phyloP scores from a whole-genome alignment of 345 rosid species.

The Corymbia maculata region DNA sequence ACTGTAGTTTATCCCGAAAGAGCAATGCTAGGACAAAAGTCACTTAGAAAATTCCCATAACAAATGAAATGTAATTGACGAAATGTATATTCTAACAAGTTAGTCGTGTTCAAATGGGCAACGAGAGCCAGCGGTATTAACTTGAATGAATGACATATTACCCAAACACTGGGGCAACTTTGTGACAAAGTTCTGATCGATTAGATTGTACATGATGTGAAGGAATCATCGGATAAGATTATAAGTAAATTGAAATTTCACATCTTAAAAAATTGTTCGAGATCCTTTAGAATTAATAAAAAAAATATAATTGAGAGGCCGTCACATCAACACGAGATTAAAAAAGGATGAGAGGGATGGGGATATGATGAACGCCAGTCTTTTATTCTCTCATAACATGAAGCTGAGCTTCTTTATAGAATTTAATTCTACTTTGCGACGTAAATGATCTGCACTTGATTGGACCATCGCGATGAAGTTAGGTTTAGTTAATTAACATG shows the following conservation, averaged over 20 bases:
- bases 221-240: not conserved
- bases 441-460: not conserved
- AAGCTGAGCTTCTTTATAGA: not conserved
- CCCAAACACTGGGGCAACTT: rapidly evolving
- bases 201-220: not conserved
- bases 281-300: not conserved
- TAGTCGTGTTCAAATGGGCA: not conserved
- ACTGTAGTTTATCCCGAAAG: not conserved
- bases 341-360: not conserved
- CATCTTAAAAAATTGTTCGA: not conserved
- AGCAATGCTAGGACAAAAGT: not conserved
- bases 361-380: not conserved
- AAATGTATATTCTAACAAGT: not conserved
- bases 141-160: not conserved
- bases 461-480: not conserved
- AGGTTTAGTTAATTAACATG: not conserved
- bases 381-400: not conserved
- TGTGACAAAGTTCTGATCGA: not conserved
- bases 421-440: not conserved
- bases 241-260: not conserved
- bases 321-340: not conserved
- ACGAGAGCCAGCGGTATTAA: not conserved
- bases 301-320: not conserved
- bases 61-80: not conserved
- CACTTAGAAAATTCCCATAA: not conserved